Base-by-base conservation (phyloP, 2,329 filamentous ascomycete genomes). In the Acrodontium crateriforme region DNA sequence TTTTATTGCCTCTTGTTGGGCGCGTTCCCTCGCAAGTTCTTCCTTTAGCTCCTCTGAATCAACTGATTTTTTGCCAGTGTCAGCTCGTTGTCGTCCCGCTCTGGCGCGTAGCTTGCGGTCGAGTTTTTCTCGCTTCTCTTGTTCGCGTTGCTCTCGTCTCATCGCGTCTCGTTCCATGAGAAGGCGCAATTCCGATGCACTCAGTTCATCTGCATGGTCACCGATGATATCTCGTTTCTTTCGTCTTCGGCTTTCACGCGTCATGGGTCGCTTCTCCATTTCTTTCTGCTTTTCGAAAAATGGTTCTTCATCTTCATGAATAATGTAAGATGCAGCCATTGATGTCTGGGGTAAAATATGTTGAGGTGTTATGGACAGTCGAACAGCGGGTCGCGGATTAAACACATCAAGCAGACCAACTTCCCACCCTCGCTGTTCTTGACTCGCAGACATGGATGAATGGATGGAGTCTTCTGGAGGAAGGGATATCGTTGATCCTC, bases 121-220 rank as follows among this genome's bases (percentile, higher is more conserved):
- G 14, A 75, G 56, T 38, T 67, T 71, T 36, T 82, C 73, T 37
- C 74, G 70, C 13, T 87, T 77, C 19, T 66, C 65, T 32, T 69
- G 62, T 29, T 67, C 70, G 55, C 80, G 85, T 49, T 74, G 73
- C 40, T 93, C 81, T 39, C 69, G 73, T 32, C 89, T 70, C 44
- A 85, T 71, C 40, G 76, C 68, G 47, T 98, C 89, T 34, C 89
- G 67, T 44, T 98, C 89, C 70, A 98, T 78, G 16, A 95, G 63
- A 49, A 92, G 80, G 33, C 87, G 71, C 20, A 98, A 54, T 42
- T 83, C 85, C 28, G 78, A 72, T 3, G 89, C 79, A 54, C 83
- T 82, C 30, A 98, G 64, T 34, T 81, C 78, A 48, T 95, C 80
- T 13, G 84, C 89, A 24, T 95, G 52, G 24, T 71, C 68, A 33